Conservation (phyloP, 192 early-diverging fungal species). For the Fimicolochytrium jonesii region DNA sequence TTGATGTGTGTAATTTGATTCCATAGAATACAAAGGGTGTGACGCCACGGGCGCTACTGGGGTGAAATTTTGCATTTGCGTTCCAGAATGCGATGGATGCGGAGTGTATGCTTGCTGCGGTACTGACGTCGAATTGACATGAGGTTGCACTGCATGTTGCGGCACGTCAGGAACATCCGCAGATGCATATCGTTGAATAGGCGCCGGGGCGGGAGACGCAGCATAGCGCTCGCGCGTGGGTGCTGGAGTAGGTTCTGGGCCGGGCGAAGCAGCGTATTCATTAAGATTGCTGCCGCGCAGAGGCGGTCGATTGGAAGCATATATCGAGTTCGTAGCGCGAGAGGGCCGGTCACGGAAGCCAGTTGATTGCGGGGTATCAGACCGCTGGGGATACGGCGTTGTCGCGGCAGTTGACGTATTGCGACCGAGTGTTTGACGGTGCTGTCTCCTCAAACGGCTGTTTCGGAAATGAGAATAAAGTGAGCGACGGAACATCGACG, state of each 20-base stretch:
- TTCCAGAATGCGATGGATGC: too few species aligned
- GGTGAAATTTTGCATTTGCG: too few species aligned
- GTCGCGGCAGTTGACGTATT: not conserved
- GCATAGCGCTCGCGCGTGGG: too few species aligned
- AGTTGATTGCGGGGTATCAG: constrained; percentile 10
- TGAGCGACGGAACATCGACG: not conserved
- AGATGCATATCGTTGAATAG: too few species aligned
- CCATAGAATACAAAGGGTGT: too few species aligned
- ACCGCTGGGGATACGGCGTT: not conserved
- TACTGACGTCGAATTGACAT: not conserved
- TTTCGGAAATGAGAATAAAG: not conserved
- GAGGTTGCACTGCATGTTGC: not conserved
- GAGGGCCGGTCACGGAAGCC: not conserved
- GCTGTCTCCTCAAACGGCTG: constrained; percentile 14
- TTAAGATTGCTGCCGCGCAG: not conserved
- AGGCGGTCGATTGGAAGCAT: not conserved
- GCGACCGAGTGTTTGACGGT: constrained; percentile 4
- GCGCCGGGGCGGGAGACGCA: too few species aligned
- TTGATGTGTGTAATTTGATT: too few species aligned
- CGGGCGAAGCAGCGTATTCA: not conserved
- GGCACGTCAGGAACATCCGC: not conserved
- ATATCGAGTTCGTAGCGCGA: constrained; percentile 2
- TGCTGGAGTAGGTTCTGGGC: not conserved
- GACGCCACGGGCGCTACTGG: too few species aligned
- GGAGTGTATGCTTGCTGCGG: too few species aligned